Base-by-base conservation (phyloP, 2,329 filamentous ascomycete genomes). In the Xylariaceae sp. region DNA sequence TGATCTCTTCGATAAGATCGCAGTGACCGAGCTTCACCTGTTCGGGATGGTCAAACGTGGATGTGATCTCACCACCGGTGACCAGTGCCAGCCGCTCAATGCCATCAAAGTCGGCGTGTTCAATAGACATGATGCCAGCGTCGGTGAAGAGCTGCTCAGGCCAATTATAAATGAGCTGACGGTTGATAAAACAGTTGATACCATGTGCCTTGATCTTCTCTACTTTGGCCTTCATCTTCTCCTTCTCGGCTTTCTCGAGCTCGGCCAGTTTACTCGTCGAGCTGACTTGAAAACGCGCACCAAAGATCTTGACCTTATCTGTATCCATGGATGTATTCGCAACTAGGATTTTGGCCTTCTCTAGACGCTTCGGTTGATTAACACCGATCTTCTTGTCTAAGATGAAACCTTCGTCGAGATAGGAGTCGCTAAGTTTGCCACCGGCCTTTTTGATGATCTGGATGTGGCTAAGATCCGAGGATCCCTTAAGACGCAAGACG, bases 111-210 rank as follows among this genome's bases (percentile, higher is more conserved):
- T 98, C 93, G 52, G 93, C 93, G 65, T 98, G 93, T 73, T 98
- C 93, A 56, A 98, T 98, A 19, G 89, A 95, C 76, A 95, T 87
- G 68, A 98, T 97, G 48, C 93, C 93, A 7, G 90, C 91, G 65
- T 98, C 93, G 28, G 91, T 89, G 62, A 98, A 98, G 35, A 98
- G 84, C 71, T 98, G 93, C 69, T 98, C 93, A 4, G 93, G 93
- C 93, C 93, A 98, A 77, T 98, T 98, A 78, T 98, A 98, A 71
- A 98, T 98, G 50, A 98, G 81, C 67, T 98, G 93, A 56, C 93
- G 79, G 79, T 98, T 98, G 68, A 98, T 95, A 68, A 98, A 98
- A 76, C 93, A 97, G 79, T 98, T 98, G 72, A 98, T 96, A 45
- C 93, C 93, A 62, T 98, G 93, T 35, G 89, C 79, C 79, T 97